phyloP scores from a whole-genome alignment of 495 filamentous ascomycete species.

The Copromyces sp. region DNA sequence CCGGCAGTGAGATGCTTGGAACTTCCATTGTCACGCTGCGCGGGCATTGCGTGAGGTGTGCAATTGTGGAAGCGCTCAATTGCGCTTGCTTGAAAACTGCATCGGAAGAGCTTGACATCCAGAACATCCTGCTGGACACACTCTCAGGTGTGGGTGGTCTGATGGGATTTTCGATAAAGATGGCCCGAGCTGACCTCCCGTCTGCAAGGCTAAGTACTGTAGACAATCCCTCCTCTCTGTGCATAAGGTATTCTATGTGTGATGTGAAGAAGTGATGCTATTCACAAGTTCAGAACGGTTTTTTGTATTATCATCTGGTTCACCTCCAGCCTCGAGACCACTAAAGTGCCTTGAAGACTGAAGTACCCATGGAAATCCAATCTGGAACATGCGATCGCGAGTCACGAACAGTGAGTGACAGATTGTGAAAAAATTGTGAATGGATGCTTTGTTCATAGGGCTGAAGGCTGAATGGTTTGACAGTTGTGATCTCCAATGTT shows the following conservation, averaged over 20 bases:
- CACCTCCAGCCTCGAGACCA: no score
- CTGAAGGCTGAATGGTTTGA: neutral
- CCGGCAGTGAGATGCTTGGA: neutral
- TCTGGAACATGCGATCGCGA: neutral
- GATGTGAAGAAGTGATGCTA: neutral
- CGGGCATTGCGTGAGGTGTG: neutral
- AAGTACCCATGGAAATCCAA: no score
- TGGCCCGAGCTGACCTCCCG: no score
- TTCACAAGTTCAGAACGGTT: neutral
- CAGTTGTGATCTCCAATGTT: no score
- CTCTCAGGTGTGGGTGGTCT: neutral
- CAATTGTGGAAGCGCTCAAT: neutral
- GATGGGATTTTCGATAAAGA: no score
- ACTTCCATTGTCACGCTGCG: neutral
- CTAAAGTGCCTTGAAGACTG: no score
- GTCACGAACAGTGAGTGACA: neutral
- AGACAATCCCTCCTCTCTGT: no score
- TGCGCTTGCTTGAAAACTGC: neutral
- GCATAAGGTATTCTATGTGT: no score
- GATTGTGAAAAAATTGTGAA: neutral
- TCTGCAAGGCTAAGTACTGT: neutral
- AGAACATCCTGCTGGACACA: neutral
- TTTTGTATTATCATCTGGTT: no score
- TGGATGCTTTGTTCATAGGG: neutral
- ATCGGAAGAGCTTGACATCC: neutral